Conservation (phyloP, 2,329 filamentous ascomycete species). For the Eutypella sp. region DNA sequence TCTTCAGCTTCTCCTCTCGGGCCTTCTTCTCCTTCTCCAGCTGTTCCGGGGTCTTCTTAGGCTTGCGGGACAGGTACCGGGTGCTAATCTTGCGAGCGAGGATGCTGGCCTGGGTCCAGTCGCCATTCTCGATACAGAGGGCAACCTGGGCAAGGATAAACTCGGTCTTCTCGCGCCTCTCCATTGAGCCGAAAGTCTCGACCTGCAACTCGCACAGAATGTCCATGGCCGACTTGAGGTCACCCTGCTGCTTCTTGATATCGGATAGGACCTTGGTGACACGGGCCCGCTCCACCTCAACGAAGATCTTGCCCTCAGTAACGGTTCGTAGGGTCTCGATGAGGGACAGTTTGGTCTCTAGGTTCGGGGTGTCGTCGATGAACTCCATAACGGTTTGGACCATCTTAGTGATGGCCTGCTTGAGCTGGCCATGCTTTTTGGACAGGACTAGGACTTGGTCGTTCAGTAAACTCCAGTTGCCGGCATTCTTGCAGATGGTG, state of each 20-base stretch:
- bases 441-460: conserved; percentile 94
- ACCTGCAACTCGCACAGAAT: conserved; percentile 97
- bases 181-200: conserved; percentile 98
- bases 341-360: conserved; percentile 84
- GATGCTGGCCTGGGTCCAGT: conserved; percentile 95
- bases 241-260: conserved; percentile 95
- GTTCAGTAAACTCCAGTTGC: conserved; percentile 91
- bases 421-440: conserved; percentile 99
- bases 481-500: conserved; percentile 87
- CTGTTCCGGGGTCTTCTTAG: conserved; percentile 85
- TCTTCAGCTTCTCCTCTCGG: conserved; percentile 77
- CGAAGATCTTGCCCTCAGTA: conserved; percentile 99
- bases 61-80: conserved; percentile 81
- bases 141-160: conserved; percentile 95
- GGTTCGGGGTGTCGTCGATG: conserved; percentile 75
- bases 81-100: conserved; percentile 96
- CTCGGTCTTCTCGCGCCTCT: conserved; percentile 93
- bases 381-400: conserved; percentile 94
- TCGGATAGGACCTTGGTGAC: conserved; percentile 92
- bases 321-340: conserved; percentile 95
- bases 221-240: conserved; percentile 83
- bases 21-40: conserved; percentile 87
- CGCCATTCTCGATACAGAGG: conserved; percentile 89
- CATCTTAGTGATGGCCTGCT: conserved; percentile 98
- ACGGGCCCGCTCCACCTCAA: conserved; percentile 94